Conservation (phyloP, 805 yeast genomes). For the Kazachstania taianensis region DNA sequence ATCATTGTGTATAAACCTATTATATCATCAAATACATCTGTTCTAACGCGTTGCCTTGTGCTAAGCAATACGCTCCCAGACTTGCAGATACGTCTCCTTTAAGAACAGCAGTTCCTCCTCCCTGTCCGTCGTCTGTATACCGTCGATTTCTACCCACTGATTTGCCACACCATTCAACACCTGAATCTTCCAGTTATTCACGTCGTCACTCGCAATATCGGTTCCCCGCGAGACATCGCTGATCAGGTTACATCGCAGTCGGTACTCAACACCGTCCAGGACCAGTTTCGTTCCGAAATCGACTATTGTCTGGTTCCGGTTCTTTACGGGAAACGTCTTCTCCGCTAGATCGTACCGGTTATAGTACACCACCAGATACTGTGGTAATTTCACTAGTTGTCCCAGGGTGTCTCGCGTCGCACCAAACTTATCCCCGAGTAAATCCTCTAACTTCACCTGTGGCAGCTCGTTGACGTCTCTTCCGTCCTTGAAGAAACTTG, state of each 20-base stretch:
- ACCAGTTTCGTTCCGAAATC: slow-evolving; percentile 39
- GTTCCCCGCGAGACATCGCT: slow-evolving; percentile 19
- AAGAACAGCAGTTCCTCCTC: slow-evolving; percentile 53
- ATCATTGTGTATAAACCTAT: background rate
- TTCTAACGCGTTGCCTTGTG: background rate
- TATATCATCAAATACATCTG: background rate
- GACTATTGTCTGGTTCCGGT: slow-evolving; percentile 52
- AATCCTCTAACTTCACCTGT: slow-evolving; percentile 36
- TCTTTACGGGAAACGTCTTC: slow-evolving; percentile 28
- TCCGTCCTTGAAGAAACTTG: slow-evolving; percentile 46
- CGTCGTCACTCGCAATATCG: slow-evolving; percentile 24
- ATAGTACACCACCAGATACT: slow-evolving; percentile 43
- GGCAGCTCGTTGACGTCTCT: slow-evolving; percentile 38
- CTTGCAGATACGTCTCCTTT: slow-evolving; percentile 52
- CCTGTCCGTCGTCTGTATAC: slow-evolving; percentile 36
- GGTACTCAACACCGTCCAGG: slow-evolving; percentile 28
- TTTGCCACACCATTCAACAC: slow-evolving; percentile 31
- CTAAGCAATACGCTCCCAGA: slow-evolving; percentile 41
- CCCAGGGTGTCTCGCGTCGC: background rate
- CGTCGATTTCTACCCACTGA: slow-evolving; percentile 52
- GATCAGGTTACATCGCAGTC: slow-evolving; percentile 40
- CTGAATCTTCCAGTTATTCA: slow-evolving; percentile 41
- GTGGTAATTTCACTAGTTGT: slow-evolving; percentile 37
- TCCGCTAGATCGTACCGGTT: slow-evolving; percentile 37
- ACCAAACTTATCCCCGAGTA: slow-evolving; percentile 35